Evolutionary conservation across 2,329 filamentous ascomycete species (phyloP).

Genomic region (Sarocladium kiliense): DNA sequence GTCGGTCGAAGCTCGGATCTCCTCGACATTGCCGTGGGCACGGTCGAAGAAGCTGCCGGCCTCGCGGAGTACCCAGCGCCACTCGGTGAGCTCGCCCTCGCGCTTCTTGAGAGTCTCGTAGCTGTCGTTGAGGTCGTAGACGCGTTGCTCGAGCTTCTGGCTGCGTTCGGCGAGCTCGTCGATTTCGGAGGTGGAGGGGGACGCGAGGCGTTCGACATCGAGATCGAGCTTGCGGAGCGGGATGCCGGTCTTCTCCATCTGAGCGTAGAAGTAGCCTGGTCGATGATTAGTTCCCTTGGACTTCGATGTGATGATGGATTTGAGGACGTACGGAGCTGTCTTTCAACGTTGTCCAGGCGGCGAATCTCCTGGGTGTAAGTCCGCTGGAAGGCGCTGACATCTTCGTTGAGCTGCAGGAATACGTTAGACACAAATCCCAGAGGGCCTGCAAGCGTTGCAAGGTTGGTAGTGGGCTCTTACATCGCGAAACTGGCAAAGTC

Average conservation of each 20-base stretch:
- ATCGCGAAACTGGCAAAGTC: conserved; percentile 94
- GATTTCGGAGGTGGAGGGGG: conserved; percentile 89
- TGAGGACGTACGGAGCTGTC: conserved; percentile 76
- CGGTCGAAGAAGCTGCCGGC: conserved; percentile 96
- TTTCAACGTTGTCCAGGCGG: conserved; percentile 94
- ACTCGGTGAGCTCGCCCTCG: conserved; percentile 94
- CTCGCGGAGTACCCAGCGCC: conserved; percentile 96
- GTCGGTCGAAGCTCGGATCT: conserved; percentile 86
- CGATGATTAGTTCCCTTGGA: conserved; percentile 23
- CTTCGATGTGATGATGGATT: conserved; percentile 7
- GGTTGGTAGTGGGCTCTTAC: conserved; percentile 46
- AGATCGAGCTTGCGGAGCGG: conserved; percentile 85
- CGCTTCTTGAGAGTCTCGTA: conserved; percentile 98
- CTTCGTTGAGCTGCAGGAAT: conserved; percentile 71
- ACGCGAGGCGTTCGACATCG: conserved; percentile 78
- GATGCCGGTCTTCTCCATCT: conserved; percentile 92
- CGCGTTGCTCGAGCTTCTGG: conserved; percentile 85
- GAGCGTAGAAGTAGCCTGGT: conserved; percentile 82
- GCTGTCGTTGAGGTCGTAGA: conserved; percentile 91
- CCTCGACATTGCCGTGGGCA: conserved; percentile 92
- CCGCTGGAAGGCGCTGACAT: conserved; percentile 90
- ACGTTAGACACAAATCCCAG: not conserved
- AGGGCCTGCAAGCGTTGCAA: not conserved
- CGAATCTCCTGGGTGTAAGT: conserved; percentile 98
- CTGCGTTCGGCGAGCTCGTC: conserved; percentile 91